Evolutionary conservation across 2,329 filamentous ascomycete species (phyloP).

Genomic region (Dactylonectria macrodidyma): DNA sequence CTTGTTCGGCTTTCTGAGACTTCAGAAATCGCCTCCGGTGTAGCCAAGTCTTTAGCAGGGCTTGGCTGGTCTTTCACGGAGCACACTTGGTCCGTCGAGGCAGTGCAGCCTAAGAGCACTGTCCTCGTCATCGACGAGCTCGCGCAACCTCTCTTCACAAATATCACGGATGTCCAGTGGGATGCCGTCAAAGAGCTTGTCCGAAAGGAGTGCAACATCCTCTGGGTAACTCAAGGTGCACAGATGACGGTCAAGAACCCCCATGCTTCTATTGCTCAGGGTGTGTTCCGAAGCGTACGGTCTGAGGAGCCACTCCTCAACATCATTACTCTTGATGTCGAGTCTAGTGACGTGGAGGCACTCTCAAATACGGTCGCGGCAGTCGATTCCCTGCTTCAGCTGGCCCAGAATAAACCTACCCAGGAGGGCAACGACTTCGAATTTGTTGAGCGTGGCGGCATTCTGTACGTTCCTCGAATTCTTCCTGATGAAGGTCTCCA

Average conservation of each 20-base stretch:
- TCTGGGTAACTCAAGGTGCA: conserved; percentile 31
- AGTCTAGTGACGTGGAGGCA: conserved; percentile 3
- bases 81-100: background rate
- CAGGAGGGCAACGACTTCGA: conserved; percentile 24
- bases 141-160: conserved; percentile 11
- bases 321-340: conserved; percentile 27
- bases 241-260: conserved; percentile 25
- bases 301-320: conserved; percentile 22
- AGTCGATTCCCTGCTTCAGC: conserved; percentile 9
- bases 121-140: conserved; percentile 25
- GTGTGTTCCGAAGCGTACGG: conserved; percentile 27
- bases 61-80: conserved; percentile 2
- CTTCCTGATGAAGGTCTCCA: conserved; percentile 20
- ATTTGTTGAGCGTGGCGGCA: conserved; percentile 23
- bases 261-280: conserved; percentile 15
- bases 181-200: conserved; percentile 15
- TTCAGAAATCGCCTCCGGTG: background rate
- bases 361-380: conserved; percentile 5
- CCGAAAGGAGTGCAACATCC: conserved; percentile 22
- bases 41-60: conserved; percentile 3
- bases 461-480: conserved; percentile 23
- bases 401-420: conserved; percentile 5
- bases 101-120: conserved; percentile 1
- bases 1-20: conserved; percentile 3
- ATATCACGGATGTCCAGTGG: conserved; percentile 18